Evolutionary conservation across 257 asterid genomes (phyloP).

Genomic region (Gentiana dahurica): DNA sequence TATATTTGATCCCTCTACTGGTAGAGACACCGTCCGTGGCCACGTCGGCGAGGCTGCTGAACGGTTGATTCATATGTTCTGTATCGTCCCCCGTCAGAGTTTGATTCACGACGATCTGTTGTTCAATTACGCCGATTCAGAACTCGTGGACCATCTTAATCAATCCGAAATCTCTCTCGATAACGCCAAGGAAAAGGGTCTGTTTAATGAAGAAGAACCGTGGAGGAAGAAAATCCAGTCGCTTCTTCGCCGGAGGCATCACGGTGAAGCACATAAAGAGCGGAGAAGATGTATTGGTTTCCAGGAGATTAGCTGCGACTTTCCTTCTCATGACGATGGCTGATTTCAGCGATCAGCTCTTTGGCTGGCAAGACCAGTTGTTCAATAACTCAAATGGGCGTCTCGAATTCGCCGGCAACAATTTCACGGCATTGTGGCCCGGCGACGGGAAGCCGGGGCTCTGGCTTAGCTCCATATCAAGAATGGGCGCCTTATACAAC

Average conservation of each 20-base stretch:
- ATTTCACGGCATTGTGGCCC: slow-evolving; percentile 52
- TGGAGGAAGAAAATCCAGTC: slow-evolving; percentile 70
- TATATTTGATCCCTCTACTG: slow-evolving; percentile 73
- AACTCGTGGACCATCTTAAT: slow-evolving; percentile 51
- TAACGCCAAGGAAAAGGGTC: slow-evolving; percentile 22
- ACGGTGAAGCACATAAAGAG: slow-evolving; percentile 63
- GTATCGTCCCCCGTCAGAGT: slow-evolving; percentile 66
- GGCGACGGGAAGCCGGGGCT: slow-evolving; percentile 82
- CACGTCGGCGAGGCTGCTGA: slow-evolving; percentile 74
- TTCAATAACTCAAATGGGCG: slow-evolving; percentile 60
- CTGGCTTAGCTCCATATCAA: slow-evolving; percentile 56
- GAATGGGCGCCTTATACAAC: slow-evolving; percentile 62
- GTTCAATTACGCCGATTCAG: slow-evolving; percentile 46
- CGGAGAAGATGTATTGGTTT: slow-evolving; percentile 54
- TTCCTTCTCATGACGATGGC: slow-evolving; percentile 77
- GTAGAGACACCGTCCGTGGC: slow-evolving; percentile 57
- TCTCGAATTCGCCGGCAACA: slow-evolving; percentile 52
- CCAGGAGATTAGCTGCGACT: slow-evolving; percentile 57
- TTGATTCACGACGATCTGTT: slow-evolving; percentile 54
- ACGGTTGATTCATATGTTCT: slow-evolving; percentile 60
- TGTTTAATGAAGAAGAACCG: slow-evolving; percentile 14
- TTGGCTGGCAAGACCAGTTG: slow-evolving; percentile 55
- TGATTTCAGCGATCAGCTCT: slow-evolving; percentile 78
- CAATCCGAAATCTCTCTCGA: slow-evolving; percentile 33
- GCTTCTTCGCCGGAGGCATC: slow-evolving; percentile 39